Percentiles rank a stretch among this genome's conserved stretches.
Evolutionary conservation across 345 rosid species (phyloP).

Genomic region (Rhodomyrtus tomentosa): DNA sequence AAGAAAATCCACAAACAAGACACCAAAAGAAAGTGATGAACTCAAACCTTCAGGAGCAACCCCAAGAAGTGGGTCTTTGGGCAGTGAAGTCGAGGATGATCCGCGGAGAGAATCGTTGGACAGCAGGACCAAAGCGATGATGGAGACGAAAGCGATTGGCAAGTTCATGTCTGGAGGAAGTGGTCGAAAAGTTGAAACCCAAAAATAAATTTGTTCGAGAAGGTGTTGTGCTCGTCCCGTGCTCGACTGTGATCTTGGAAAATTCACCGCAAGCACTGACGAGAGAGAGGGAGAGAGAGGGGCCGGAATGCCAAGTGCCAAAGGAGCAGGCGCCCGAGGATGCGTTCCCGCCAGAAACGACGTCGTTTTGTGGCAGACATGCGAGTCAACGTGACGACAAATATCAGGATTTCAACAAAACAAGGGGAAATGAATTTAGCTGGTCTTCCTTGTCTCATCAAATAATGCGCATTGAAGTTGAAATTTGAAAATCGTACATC

Average conservation of each 20-base stretch:
- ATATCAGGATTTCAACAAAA: background rate
- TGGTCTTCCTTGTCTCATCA: too few species aligned
- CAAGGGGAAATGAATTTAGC: too few species aligned
- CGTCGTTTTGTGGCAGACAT: background rate
- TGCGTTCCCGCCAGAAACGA: background rate
- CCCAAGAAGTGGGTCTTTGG: constrained; percentile 56
- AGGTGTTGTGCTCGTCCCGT: background rate
- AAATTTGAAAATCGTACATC: background rate
- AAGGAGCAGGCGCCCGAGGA: background rate
- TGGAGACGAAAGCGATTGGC: constrained; percentile 4
- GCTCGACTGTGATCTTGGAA: background rate
- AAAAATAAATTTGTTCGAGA: background rate
- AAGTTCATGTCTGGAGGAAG: constrained; percentile 21
- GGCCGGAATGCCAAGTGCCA: too few species aligned
- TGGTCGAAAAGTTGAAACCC: background rate
- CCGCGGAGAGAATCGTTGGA: constrained; percentile 5
- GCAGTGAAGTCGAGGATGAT: constrained; percentile 30
- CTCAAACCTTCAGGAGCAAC: constrained; percentile 74
- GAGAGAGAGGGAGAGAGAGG: background rate
- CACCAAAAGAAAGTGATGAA: background rate
- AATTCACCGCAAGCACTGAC: background rate
- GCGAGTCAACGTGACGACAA: background rate
- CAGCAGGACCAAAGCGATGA: constrained; percentile 7
- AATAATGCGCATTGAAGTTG: background rate
- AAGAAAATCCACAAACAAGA: background rate